Conservation (phyloP, 345 rosid species). For the Pelargonium nanum region DNA sequence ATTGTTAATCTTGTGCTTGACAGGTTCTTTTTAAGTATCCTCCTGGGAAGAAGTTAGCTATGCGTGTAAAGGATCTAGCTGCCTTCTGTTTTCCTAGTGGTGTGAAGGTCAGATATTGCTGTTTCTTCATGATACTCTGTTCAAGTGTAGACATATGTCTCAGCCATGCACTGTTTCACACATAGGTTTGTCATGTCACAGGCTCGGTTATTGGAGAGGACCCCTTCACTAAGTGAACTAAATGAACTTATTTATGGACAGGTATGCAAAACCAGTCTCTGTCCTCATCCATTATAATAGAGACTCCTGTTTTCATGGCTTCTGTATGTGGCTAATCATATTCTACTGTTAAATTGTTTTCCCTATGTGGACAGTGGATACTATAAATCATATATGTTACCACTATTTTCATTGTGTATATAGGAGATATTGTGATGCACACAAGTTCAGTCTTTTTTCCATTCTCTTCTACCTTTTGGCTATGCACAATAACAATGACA, state of each 20-base stretch:
- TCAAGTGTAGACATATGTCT: not conserved
- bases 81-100: conserved; percentile 95
- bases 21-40: conserved; percentile 89
- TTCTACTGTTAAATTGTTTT: too few relatives aligned
- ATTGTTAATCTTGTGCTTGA: conserved; percentile 10
- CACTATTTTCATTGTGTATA: too few relatives aligned
- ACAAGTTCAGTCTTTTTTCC: too few relatives aligned
- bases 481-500: too few relatives aligned
- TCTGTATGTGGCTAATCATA: too few relatives aligned
- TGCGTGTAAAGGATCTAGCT: conserved; percentile 78
- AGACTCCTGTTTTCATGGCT: too few relatives aligned
- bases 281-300: too few relatives aligned
- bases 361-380: too few relatives aligned
- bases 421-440: too few relatives aligned
- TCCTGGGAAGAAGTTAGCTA: conserved; percentile 69
- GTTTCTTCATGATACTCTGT: conserved; percentile 3
- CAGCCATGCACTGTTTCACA: not conserved
- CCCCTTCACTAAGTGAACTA: conserved; percentile 89
- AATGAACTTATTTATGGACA: conserved; percentile 92
- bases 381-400: too few relatives aligned
- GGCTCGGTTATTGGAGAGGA: conserved; percentile 79
- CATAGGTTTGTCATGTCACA: conserved; percentile 19
- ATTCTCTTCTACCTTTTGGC: too few relatives aligned
- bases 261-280: conserved; percentile 49
- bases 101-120: conserved; percentile 52